Base-by-base conservation (phyloP, 495 filamentous ascomycete species). In the Neurospora sp. region DNA sequence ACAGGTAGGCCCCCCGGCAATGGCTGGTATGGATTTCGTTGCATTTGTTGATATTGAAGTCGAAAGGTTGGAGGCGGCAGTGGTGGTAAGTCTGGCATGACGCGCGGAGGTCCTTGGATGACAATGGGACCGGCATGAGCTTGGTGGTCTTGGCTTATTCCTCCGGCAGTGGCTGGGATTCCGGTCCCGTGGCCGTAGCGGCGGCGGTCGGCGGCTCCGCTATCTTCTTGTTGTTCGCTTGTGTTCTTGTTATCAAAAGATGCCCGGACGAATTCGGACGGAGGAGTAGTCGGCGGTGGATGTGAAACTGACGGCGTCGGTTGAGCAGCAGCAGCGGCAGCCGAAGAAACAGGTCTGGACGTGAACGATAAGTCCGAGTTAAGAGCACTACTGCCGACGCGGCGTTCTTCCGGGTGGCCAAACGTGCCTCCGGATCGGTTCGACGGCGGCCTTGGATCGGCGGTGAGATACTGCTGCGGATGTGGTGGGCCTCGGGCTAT, bases 381-480 rank as follows among this genome's bases (percentile, higher is more conserved):
- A 65, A 65, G 27, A 65, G 27, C 6, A 65, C 53, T 65, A 65
- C 27, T 65, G 7, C 53, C 59, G 69, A 42, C 22, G 61, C 20
- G 53, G 40, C 31, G 40, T 41, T 69, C 40, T 40, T 70, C 38
- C 35, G 31, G 42, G 42, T 14, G 72, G 16, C 27, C 69, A 27
- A 61, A 70, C 16, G 70, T 68, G 27, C 37, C 44, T 48, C 42
- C 44, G 40, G 72, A 70, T 31, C 69, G 70, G 65, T 69, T 73
- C 59, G 72, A 70, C 39, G 68, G 59, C 39, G 70, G 71, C 71
- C 74, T 74, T 46, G 73, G 69, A 40, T 74, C 59, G 38, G 74
- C 69, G 44, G 73, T 65, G 53, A 65, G 53, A 65, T 65, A 18
- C 53, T 65, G 71, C 69, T 73, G 72, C 53, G 69, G 39, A 42